Evolutionary conservation across 768 basidiomycete genomes (phyloP).

Genomic region (Tulasnella sp.): DNA sequence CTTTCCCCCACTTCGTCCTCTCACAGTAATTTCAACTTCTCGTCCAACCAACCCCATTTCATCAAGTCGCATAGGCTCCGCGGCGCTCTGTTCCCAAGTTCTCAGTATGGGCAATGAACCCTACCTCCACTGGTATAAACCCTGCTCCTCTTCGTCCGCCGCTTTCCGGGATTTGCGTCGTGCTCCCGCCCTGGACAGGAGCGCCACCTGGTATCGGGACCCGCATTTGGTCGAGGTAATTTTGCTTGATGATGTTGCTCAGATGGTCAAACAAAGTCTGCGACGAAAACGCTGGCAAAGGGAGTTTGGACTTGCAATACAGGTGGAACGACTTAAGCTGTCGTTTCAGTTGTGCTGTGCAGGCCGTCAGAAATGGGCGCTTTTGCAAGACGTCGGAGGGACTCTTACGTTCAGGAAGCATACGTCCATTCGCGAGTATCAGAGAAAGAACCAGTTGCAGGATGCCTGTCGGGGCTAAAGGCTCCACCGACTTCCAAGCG

Average conservation of each 20-base stretch:
- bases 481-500: constrained; percentile 59
- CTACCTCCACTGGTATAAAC: constrained; percentile 74
- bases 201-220: constrained; percentile 34
- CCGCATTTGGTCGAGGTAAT: constrained; percentile 60
- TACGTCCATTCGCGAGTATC: constrained; percentile 71
- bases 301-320: constrained; percentile 40
- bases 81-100: constrained; percentile 71
- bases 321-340: constrained; percentile 65
- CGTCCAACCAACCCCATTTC: constrained; percentile 29
- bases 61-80: constrained; percentile 80
- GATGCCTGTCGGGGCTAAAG: constrained; percentile 58
- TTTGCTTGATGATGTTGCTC: constrained; percentile 52
- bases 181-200: constrained; percentile 39
- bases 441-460: constrained; percentile 75
- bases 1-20: constrained; percentile 46
- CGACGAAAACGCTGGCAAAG: constrained; percentile 45
- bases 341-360: constrained; percentile 64
- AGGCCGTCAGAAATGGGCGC: too few relatives aligned
- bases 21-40: background rate
- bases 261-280: constrained; percentile 60
- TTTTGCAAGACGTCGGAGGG: too few relatives aligned
- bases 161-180: constrained; percentile 32
- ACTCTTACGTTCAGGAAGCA: constrained; percentile 62
- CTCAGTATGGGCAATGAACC: constrained; percentile 71
- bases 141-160: constrained; percentile 33